Conservation (phyloP, 805 yeast species). For the Saccharomycopsis fibuligera region DNA sequence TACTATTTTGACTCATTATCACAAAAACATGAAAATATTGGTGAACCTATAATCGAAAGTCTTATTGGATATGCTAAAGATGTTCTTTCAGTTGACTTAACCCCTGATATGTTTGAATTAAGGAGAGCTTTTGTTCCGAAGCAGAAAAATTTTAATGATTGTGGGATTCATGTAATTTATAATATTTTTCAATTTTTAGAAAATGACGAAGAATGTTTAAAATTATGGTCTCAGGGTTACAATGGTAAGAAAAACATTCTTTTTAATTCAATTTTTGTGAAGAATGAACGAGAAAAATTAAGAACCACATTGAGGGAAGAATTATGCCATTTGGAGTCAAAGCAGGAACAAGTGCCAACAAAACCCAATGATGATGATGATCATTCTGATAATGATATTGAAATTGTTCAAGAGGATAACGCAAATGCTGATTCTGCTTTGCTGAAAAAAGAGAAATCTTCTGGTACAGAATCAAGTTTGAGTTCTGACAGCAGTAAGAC, state of each 20-base stretch:
- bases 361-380: conserved; percentile 20
- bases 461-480: background rate
- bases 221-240: conserved; percentile 36
- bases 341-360: conserved; percentile 18
- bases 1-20: conserved; percentile 73
- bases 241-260: background rate
- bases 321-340: conserved; percentile 22
- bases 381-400: conserved; percentile 21
- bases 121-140: conserved; percentile 59
- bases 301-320: conserved; percentile 23
- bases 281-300: conserved; percentile 26
- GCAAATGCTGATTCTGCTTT: background rate
- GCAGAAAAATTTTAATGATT: conserved; percentile 86
- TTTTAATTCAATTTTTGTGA: conserved; percentile 21
- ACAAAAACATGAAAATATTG: conserved; percentile 47
- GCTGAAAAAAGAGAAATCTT: background rate
- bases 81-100: conserved; percentile 43
- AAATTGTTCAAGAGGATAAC: conserved; percentile 12
- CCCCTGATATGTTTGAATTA: conserved; percentile 40
- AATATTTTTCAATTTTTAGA: conserved; percentile 56
- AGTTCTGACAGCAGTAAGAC: background rate
- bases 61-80: conserved; percentile 66
- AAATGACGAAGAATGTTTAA: conserved; percentile 41
- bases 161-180: conserved; percentile 87
- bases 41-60: conserved; percentile 49